Evolutionary conservation across 371 early-diverging fungal species (phyloP), one percentile per base, ranked within the genome.

Genomic region (Sanchytrium tribonematis): DNA sequence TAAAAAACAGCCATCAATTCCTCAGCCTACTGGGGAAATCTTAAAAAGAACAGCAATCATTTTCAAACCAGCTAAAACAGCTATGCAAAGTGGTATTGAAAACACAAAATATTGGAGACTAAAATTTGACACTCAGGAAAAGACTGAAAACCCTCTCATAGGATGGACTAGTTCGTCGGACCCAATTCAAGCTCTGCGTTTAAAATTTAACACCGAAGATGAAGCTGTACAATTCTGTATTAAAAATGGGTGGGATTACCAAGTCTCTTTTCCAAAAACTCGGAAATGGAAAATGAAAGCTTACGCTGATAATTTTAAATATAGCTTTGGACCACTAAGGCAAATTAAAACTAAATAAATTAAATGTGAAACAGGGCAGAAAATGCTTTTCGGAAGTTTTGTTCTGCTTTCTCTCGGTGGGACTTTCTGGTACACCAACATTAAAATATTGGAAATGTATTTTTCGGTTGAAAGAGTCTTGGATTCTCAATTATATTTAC

Each of bases 121-220:
- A 68, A 90, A 91, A 73, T 90, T 91, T 75, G 90, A 92, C 74
- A 83, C 82, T 68, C 74, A 88, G 72, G 85, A 84, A 73, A 84
- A 88, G 68, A 93, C 93, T 89, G 87, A 87, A 73, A 96, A 96
- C 77, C 87, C 85, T 69, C 74, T 93, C 69, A 93, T 93, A 82
- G 94, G 93, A 31, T 95, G 93, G 96, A 82, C 88, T 68, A 31
- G 68, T 68, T 22, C 28, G 22, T 28, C 86, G 30, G 93, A 96
- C 78, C 80, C 84, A 67, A 81, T 89, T 77, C 88, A 93, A 77
- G 86, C 87, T 5, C 76, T 92, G 69, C 74, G 79, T n/a, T 77
- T 93, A 79, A 87, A 88, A 77, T 96, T 96, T 79, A 65, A 72
- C 28, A 76, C 83, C 66, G 89, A 88, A 78, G 90, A 93, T 73